Evolutionary conservation across 2,329 filamentous ascomycete species (phyloP), one percentile per base, ranked within the genome.

Genomic region (Bipolaris sorokiniana): DNA sequence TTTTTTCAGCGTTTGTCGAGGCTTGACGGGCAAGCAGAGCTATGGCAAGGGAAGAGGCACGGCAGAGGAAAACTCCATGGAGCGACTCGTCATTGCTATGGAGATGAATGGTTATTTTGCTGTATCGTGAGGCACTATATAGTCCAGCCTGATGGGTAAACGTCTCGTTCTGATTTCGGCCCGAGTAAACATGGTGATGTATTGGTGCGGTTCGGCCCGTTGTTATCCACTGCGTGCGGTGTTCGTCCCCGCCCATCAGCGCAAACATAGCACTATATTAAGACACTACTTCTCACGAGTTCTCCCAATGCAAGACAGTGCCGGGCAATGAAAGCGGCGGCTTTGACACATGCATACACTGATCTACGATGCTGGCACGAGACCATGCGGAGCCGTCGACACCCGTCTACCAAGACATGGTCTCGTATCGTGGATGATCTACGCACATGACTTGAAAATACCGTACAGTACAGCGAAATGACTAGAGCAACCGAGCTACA

Each of bases 1-100:
- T 0, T 95, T 96, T 66, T 82, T 95, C 55, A 88, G 81, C 46
- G 90, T 90, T 1, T 95, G 86, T 72, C 84, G 82, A 57, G 88
- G 83, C 1, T 80, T 90, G 69, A 87, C 82, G 40, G 90, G 88
- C 71, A 91, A 82, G 62, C 84, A 79, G 47, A 82, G 77, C 20
- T 80, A 78, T 51, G 66, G 66, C 13, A 71, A 71, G 52, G 70
- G 73, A 62, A 70, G 66, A 57, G 68, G 74, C 61, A 76, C 71
- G 23, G 75, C 60, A 50, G 79, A 81, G 33, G 80, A 81, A 54
- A 89, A 87, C 73, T 84, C 87, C 48, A 84, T 93, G 69, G 85
- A 87, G 45, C 85, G 89, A 67, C 79, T 95, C 59, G 77, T 92
- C 49, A 75, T 89, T 58, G 86, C 85, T 69, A 78, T 94, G 62